These are phyloP conservation scores for Rhynchosporium graminicola DNA, from an alignment of 2,329 filamentous ascomycete species.

Conservation along the genomic window DNA sequence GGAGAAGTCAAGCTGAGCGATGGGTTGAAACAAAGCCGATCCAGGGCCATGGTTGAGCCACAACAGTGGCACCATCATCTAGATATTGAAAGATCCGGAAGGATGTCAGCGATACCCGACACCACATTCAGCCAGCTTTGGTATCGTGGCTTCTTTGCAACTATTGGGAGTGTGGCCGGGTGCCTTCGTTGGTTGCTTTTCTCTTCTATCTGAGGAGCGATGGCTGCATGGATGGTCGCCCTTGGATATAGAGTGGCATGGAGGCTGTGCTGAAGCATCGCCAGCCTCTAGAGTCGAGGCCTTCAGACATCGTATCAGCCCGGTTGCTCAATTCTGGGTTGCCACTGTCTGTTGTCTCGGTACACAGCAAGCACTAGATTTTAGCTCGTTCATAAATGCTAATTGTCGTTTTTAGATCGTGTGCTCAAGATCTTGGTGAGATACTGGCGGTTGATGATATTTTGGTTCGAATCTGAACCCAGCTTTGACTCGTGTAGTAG, in stretches of 20 bases:
- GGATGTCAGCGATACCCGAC: background rate
- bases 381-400: background rate
- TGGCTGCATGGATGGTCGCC: background rate
- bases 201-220: background rate
- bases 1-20: background rate
- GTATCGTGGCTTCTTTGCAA: conserved; percentile 5
- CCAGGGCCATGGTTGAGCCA: background rate
- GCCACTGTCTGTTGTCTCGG: background rate
- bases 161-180: background rate
- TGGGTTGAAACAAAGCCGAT: conserved; percentile 8
- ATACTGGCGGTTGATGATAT: background rate
- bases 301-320: conserved; percentile 7
- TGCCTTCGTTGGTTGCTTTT: background rate
- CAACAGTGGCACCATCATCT: background rate
- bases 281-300: background rate
- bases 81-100: background rate
- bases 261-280: conserved; percentile 12
- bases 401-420: background rate
- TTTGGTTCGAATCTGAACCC: background rate
- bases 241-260: background rate
- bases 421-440: background rate
- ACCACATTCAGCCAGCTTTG: conserved; percentile 5
- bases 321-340: background rate
- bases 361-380: background rate
- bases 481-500: background rate